phyloP scores from a whole-genome alignment of 495 filamentous ascomycete genomes.

The Massariosphaeria phaeospora region DNA sequence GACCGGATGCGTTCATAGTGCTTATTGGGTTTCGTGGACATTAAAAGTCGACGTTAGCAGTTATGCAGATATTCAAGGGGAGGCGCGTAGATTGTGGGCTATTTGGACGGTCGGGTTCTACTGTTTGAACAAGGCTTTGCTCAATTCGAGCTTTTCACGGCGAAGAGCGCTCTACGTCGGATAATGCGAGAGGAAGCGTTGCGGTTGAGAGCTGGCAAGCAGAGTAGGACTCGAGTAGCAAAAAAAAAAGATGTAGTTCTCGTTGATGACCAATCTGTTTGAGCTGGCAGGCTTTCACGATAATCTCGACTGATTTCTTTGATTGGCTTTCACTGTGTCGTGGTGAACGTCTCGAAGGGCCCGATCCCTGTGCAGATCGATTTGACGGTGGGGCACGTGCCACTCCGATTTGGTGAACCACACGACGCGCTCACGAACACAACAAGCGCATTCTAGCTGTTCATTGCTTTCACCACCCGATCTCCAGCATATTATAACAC shows the following conservation, averaged over 20 bases:
- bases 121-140: conserved; percentile 77
- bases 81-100: conserved; percentile 65
- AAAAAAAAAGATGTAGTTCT: neutral
- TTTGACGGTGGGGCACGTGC: conserved; percentile 8
- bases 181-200: conserved; percentile 68
- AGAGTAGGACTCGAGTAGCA: conserved; percentile 2
- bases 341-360: neutral
- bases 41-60: conserved; percentile 70
- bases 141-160: conserved; percentile 78
- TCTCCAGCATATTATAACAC: neutral
- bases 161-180: conserved; percentile 68
- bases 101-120: conserved; percentile 75
- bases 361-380: conserved; percentile 6
- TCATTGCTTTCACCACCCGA: neutral
- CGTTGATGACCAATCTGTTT: neutral
- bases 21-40: conserved; percentile 70
- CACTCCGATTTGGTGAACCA: neutral
- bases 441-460: neutral
- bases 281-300: too few species aligned
- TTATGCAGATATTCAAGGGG: conserved; percentile 65
- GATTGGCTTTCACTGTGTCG: too few species aligned
- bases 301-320: too few species aligned
- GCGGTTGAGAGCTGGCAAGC: conserved; percentile 31
- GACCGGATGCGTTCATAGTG: conserved; percentile 62
- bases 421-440: conserved; percentile 9